Conservation (phyloP, 257 asterid genomes). For the Solanum raphanifolium region DNA sequence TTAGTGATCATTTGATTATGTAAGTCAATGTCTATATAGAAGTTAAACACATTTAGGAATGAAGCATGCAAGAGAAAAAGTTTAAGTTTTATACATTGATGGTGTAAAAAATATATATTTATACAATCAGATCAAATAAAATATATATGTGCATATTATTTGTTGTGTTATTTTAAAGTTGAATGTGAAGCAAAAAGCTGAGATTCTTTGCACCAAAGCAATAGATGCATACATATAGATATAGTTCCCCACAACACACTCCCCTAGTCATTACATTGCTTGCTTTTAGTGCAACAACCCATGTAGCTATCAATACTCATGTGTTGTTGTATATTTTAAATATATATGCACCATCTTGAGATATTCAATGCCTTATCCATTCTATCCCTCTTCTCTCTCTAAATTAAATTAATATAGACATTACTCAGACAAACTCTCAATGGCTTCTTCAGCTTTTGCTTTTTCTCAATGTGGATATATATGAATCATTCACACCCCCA, state of each 20-base stretch:
- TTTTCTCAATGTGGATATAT: neutral
- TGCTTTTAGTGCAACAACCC: constrained; percentile 27
- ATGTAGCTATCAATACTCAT: neutral
- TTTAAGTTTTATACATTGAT: neutral
- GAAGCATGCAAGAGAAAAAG: neutral
- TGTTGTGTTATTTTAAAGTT: neutral
- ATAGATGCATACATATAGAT: neutral
- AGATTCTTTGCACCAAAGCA: constrained; percentile 24
- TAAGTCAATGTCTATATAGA: neutral
- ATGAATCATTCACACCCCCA: neutral
- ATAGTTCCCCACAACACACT: constrained; percentile 2
- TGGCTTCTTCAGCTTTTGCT: constrained; percentile 17
- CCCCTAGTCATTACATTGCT: constrained; percentile 10
- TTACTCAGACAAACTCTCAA: neutral
- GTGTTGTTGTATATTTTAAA: neutral
- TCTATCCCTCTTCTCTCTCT: neutral
- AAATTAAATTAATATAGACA: neutral
- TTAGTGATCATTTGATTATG: neutral
- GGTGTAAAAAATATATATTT: neutral
- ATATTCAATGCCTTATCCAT: constrained; percentile 19
- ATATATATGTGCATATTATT: neutral
- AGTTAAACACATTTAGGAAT: neutral
- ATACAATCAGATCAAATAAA: neutral
- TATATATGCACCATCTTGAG: neutral
- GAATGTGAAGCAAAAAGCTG: constrained; percentile 8